Evolutionary conservation across 2,329 filamentous ascomycete genomes (phyloP), one percentile per base, ranked within the genome.

Genomic region (Fusarium sterilihyphosum): DNA sequence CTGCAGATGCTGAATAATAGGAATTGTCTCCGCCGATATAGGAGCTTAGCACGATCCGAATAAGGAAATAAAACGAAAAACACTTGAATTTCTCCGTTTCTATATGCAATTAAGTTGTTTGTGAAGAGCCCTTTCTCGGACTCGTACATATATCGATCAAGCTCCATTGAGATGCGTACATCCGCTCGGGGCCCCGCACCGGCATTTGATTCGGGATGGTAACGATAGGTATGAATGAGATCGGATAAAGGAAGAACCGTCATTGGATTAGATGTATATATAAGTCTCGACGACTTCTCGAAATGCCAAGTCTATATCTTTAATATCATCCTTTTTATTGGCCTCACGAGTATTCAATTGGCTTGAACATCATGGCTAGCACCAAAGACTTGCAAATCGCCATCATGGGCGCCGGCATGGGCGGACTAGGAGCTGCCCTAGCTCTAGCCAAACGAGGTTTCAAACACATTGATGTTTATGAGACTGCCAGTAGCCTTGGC

Each of bases 401-500:
- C 68, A 74, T 78, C 54, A 63, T 78, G 33, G 78, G 78, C 65
- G 65, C 76, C 18, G 84, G 85, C 24, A 81, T 86, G 37, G 83
- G 82, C 24, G 85, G 85, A 6, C 73, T 86, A 6, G 80, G 83
- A 38, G 78, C 83, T 20, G 84, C 82, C 40, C 78, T 86, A 31
- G 81, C 80, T 12, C 78, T 86, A 33, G 77, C 78, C 26, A 79
- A 78, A 49, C 75, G 73, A 38, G 78, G 79, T 22, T 73, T 79
- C 64, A 73, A 69, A 43, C 65, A 80, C 2, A 68, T 78, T 24
- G 70, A 80, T 35, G 73, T 81, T 9, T 75, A 79, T 38, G 79
- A 81, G n/a, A 66, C 72, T 8, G 76, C 71, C 14, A 68, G 75
- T 24, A 69, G 62, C 17, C 73, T 81, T 20, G 67, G 73, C 0